Percentiles rank a stretch among this genome's conserved stretches.
Evolutionary conservation across 768 basidiomycete genomes (phyloP).

Genomic region (Sporobolomyces pararoseus): DNA sequence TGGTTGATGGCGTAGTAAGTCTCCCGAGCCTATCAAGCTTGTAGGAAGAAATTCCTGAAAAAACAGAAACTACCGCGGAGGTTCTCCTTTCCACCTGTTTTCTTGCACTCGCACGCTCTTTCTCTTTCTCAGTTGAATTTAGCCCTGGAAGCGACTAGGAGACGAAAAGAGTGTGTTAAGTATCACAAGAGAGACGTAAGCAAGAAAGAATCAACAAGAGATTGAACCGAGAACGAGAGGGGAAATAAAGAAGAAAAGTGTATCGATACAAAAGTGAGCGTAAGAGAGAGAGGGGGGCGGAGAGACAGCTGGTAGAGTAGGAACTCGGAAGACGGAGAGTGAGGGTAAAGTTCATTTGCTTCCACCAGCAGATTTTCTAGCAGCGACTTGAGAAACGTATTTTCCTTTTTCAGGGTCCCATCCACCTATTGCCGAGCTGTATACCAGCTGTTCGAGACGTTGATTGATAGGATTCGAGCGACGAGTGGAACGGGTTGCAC

Average conservation of each 20-base stretch:
- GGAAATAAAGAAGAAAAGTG: too few relatives aligned
- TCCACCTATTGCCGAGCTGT: constrained; percentile 12
- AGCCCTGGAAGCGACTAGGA: too few relatives aligned
- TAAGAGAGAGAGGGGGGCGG: neutral
- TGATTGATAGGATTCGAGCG: constrained; percentile 16
- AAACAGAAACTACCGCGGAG: too few relatives aligned
- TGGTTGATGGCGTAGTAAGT: too few relatives aligned
- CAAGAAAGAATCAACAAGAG: neutral
- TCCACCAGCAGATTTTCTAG: constrained; percentile 8
- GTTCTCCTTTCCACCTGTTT: too few relatives aligned
- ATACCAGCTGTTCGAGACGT: constrained; percentile 14
- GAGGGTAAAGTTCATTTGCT: neutral
- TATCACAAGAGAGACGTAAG: neutral
- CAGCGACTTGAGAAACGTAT: constrained; percentile 17
- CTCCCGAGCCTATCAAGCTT: too few relatives aligned
- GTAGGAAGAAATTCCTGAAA: too few relatives aligned
- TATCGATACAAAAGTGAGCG: too few relatives aligned
- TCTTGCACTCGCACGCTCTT: neutral
- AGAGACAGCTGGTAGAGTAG: too few relatives aligned
- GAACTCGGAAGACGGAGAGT: neutral
- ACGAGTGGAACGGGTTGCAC: constrained; percentile 19
- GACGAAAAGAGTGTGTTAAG: too few relatives aligned
- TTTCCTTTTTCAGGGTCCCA: constrained; percentile 16
- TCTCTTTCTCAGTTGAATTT: too few relatives aligned
- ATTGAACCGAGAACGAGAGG: neutral